Evolutionary conservation across 2,329 filamentous ascomycete genomes (phyloP), one percentile per base, ranked within the genome.

Genomic region (Drechslerella dactyloides): DNA sequence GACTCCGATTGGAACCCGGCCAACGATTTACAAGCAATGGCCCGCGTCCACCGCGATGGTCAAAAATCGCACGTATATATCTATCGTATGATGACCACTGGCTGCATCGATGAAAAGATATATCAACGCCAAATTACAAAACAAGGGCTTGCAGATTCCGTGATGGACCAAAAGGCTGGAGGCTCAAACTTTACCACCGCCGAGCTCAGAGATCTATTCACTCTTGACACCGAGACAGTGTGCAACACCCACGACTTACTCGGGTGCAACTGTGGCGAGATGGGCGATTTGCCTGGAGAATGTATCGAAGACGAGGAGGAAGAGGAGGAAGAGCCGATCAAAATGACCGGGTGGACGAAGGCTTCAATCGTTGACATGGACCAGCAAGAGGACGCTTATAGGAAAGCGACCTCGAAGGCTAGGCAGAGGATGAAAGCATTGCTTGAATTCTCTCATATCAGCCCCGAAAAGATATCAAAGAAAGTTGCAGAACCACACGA

Each of bases 1-100:
- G 89, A 91, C 75, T 85, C 89, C 7, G 89, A 90, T 79, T 91
- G 89, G 89, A 91, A 91, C 75, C 89, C 89, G 1, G 87, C 87
- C 0, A 89, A 86, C 0, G 89, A 91, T 75, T 80, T 89, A 19
- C 89, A 91, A 78, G 88, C 89, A 6, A 90, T 90, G 87, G 89
- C 88, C 11, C 85, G 89, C 13, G 88, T 90, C 52, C 88, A 90
- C 77, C 84, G 89, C 54, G 87, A 90, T 75, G 89, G 89, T 0
- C 89, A 91, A 77, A 89, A 87, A 77, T 80, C 82, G 10, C 85
- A 85, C 2, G 89, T 88, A 73, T 85, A 85, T 62, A 89, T 90
- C 68, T 91, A 91, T 76, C 83, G 89, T 4, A 82, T 91, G 63
- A 77, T 91, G 11, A 85, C 88, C 2, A 85, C 88, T 66, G 88